Conservation (phyloP, 164 flowering plant genomes). For the Berberis vulgaris region DNA sequence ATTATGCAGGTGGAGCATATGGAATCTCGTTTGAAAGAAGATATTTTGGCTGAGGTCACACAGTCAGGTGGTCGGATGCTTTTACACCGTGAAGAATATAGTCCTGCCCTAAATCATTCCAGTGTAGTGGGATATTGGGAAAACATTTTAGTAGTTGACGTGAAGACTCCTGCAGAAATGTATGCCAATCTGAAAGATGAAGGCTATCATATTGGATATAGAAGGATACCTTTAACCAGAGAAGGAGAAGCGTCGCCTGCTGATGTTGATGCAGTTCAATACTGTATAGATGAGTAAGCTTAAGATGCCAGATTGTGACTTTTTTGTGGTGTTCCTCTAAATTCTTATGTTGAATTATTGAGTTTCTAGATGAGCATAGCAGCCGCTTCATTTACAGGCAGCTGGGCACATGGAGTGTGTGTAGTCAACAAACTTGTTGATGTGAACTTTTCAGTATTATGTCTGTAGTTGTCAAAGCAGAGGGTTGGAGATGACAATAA, state of each 20-base stretch:
- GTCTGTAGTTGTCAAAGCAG: not conserved
- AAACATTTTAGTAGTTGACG: slow-evolving; percentile 65
- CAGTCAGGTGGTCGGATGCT: slow-evolving; percentile 80
- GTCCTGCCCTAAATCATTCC: slow-evolving; percentile 54
- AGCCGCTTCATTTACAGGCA: not conserved
- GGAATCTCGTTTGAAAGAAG: slow-evolving; percentile 91
- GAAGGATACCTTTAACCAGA: slow-evolving; percentile 82
- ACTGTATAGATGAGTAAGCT: slow-evolving; percentile 28
- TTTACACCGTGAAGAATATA: slow-evolving; percentile 89
- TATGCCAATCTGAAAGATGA: slow-evolving; percentile 56
- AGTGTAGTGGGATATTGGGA: slow-evolving; percentile 93
- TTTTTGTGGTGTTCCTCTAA: not conserved
- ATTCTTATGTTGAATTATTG: not conserved
- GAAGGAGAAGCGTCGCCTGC: slow-evolving; percentile 85
- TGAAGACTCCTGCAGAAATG: slow-evolving; percentile 86
- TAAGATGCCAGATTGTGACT: not conserved
- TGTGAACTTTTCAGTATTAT: not conserved
- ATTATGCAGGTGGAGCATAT: slow-evolving; percentile 76
- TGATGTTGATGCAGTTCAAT: slow-evolving; percentile 87
- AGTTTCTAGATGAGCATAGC: not conserved
- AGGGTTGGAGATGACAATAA: no score
- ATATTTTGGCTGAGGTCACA: slow-evolving; percentile 67
- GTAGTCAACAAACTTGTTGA: not conserved
- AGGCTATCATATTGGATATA: slow-evolving; percentile 54
- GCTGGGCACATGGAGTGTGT: not conserved